Evolutionary conservation across 2,329 filamentous ascomycete genomes (phyloP).

Genomic region (Apiospora phragmitis): DNA sequence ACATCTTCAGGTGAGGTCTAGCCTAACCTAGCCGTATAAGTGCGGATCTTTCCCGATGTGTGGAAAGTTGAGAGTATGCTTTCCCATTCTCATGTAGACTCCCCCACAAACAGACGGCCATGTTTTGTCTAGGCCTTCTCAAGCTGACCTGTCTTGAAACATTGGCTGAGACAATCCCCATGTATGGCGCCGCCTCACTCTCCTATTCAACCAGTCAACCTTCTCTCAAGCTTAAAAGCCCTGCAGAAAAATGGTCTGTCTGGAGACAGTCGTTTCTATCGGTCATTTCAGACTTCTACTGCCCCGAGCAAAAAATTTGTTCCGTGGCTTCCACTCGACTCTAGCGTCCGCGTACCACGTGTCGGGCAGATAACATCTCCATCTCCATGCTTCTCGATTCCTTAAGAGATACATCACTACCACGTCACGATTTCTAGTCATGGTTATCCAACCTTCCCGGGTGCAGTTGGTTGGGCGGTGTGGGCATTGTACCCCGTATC

Average conservation of each 20-base stretch:
- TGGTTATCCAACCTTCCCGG: neutral
- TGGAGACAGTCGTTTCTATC: neutral
- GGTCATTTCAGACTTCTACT: neutral
- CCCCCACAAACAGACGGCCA: neutral
- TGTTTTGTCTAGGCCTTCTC: neutral
- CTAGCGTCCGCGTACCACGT: neutral
- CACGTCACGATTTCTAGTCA: neutral
- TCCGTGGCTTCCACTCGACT: neutral
- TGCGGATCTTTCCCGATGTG: slow-evolving; percentile 1
- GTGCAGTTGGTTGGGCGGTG: neutral
- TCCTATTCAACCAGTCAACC: neutral
- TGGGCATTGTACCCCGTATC: neutral
- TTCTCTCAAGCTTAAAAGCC: too few relatives aligned
- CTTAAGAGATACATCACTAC: slow-evolving; percentile 1
- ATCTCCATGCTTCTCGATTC: neutral
- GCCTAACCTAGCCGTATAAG: neutral
- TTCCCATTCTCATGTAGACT: neutral
- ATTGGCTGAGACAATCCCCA: neutral
- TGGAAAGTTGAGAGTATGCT: neutral
- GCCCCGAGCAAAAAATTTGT: neutral
- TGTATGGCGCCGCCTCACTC: neutral
- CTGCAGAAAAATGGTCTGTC: neutral
- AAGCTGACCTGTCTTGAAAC: neutral
- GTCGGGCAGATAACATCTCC: neutral
- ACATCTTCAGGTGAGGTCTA: slow-evolving; percentile 5